A percentile compares a stretch with the other conserved stretches of the same genome.
Conservation (phyloP, 2,329 filamentous ascomycete genomes). For the Berkeleyomyces rouxiae region DNA sequence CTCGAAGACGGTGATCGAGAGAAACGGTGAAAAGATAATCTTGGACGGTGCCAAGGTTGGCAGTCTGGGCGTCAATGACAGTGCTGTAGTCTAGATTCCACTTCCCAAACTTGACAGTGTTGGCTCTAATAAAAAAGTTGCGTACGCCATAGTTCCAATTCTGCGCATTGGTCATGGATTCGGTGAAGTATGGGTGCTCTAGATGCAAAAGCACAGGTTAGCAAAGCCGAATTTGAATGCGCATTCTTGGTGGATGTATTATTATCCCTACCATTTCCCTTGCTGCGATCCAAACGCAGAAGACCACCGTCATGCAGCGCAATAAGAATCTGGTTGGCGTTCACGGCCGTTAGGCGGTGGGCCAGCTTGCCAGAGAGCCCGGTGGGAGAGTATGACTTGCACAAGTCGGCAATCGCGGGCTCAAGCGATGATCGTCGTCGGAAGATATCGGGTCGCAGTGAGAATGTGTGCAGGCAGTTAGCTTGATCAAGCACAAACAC, state of each 20-base stretch:
- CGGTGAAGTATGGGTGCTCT: conserved; percentile 39
- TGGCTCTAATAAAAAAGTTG: conserved; percentile 46
- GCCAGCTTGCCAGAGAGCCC: conserved; percentile 62
- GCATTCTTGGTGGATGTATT: background rate
- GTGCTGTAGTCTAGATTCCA: conserved; percentile 50
- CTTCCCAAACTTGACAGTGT: conserved; percentile 46
- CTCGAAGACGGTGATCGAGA: conserved; percentile 72
- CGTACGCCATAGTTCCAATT: conserved; percentile 53
- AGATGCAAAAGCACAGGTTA: conserved; percentile 14
- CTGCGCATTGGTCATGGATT: conserved; percentile 56
- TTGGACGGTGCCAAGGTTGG: conserved; percentile 32
- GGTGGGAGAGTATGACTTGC: conserved; percentile 56
- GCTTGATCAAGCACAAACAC: conserved; percentile 64
- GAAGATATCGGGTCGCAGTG: conserved; percentile 70
- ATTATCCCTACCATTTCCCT: conserved; percentile 26
- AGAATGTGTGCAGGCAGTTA: conserved; percentile 71
- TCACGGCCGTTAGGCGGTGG: conserved; percentile 64
- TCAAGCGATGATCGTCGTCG: conserved; percentile 52
- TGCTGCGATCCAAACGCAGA: conserved; percentile 49
- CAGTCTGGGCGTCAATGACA: conserved; percentile 44
- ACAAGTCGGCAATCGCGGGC: conserved; percentile 56
- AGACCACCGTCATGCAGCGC: conserved; percentile 67
- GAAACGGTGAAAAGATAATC: conserved; percentile 53
- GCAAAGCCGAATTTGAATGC: background rate
- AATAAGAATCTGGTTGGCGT: conserved; percentile 56